phyloP scores from a whole-genome alignment of 2,329 filamentous ascomycete species.

The Cadophora gregata region DNA sequence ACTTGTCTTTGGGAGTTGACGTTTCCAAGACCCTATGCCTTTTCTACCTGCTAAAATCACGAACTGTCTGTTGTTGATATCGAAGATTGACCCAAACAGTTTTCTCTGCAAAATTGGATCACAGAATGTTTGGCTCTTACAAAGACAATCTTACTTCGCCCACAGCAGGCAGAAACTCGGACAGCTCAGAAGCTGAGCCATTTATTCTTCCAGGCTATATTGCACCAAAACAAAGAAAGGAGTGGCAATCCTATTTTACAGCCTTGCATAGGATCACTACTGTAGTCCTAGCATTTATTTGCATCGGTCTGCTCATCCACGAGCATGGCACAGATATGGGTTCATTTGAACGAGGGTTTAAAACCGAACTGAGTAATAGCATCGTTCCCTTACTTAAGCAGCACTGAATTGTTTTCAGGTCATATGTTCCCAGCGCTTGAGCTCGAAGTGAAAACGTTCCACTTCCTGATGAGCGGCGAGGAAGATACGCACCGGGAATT shows the following conservation, averaged over 20 bases:
- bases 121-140: background rate
- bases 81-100: background rate
- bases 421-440: background rate
- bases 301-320: background rate
- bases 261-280: background rate
- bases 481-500: background rate
- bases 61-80: too few relatives aligned
- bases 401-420: background rate
- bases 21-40: too few relatives aligned
- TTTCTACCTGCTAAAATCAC: too few relatives aligned
- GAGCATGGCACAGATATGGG: background rate
- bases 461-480: background rate
- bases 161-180: background rate
- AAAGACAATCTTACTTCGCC: background rate
- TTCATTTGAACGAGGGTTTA: background rate
- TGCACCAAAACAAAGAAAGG: background rate
- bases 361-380: background rate
- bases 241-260: background rate
- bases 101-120: background rate
- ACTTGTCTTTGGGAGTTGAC: too few relatives aligned
- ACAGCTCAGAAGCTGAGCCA: background rate
- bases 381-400: too few relatives aligned
- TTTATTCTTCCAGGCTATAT: background rate
- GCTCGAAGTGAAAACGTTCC: background rate
- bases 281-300: background rate